Percentiles rank a stretch among this genome's conserved stretches.
These are phyloP conservation scores for Cornus controversa DNA, from an alignment of 148 eudicot genomes.

Conservation along the genomic window DNA sequence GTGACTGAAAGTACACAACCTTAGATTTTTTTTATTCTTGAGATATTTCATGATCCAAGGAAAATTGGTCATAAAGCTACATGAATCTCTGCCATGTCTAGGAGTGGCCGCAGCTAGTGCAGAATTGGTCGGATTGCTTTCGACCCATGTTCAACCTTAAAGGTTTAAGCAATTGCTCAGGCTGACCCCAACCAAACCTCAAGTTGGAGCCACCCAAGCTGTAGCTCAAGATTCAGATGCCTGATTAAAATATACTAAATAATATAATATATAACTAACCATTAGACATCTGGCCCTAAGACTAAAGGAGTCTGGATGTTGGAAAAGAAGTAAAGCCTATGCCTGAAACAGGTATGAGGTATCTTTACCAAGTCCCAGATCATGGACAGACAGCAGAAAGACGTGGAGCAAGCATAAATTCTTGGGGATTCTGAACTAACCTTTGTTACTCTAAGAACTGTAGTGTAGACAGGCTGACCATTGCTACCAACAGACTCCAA, in stretches of 20 bases:
- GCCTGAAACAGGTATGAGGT: not conserved
- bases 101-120: not conserved
- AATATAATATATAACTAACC: not conserved
- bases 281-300: not conserved
- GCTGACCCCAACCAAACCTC: not conserved
- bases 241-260: not conserved
- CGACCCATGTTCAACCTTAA: not conserved
- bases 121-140: not conserved
- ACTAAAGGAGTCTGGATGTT: not conserved
- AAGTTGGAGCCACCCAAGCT: not conserved
- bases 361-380: not conserved
- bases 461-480: slow-evolving; percentile 53
- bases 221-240: not conserved
- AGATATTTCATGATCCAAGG: too few relatives aligned
- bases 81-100: too few relatives aligned
- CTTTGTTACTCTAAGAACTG: slow-evolving; percentile 91
- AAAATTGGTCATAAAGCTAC: too few relatives aligned
- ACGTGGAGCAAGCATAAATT: not conserved
- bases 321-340: not conserved
- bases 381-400: not conserved
- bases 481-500: slow-evolving; percentile 42
- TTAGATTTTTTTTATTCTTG: too few relatives aligned
- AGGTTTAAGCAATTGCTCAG: not conserved
- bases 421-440: slow-evolving; percentile 24
- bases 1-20: too few relatives aligned